Evolutionary conservation across 345 rosid species (phyloP).

Genomic region (Excoecaria cochinchinensis): DNA sequence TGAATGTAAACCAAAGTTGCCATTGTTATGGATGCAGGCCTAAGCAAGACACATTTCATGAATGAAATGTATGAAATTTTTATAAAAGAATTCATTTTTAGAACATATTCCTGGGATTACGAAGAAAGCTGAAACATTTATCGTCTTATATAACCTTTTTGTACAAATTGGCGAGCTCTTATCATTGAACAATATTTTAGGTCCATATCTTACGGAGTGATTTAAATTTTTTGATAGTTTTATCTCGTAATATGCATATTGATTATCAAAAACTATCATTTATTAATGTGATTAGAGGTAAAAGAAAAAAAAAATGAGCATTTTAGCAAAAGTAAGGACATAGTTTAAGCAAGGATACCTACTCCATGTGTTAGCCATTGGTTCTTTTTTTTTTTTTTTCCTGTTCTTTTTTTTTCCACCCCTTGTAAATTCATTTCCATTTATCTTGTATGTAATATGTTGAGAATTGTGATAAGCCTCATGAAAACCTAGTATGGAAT

Average conservation of each 20-base stretch:
- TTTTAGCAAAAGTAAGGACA: neutral
- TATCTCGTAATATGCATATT: no score
- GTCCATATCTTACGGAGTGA: neutral
- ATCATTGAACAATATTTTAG: neutral
- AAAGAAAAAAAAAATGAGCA: neutral
- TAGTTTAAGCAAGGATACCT: neutral
- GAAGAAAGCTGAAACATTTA: neutral
- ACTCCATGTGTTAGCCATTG: neutral
- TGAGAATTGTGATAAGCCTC: no score
- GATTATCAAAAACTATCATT: neutral
- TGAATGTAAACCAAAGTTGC: neutral
- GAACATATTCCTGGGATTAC: neutral
- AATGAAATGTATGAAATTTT: neutral
- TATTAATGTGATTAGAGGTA: neutral
- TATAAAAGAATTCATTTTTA: neutral
- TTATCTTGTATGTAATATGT: no score
- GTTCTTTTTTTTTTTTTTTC: no score
- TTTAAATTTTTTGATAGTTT: no score
- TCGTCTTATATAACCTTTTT: neutral
- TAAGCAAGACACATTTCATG: neutral
- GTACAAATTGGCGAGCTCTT: neutral
- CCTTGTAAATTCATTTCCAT: neutral
- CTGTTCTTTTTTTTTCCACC: no score
- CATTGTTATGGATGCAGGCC: neutral
- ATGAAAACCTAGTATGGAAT: no score